Evolutionary conservation across 176 grass and related monocot species (phyloP), one percentile per base, ranked within the genome.

Genomic region (Elymus sibiricus): DNA sequence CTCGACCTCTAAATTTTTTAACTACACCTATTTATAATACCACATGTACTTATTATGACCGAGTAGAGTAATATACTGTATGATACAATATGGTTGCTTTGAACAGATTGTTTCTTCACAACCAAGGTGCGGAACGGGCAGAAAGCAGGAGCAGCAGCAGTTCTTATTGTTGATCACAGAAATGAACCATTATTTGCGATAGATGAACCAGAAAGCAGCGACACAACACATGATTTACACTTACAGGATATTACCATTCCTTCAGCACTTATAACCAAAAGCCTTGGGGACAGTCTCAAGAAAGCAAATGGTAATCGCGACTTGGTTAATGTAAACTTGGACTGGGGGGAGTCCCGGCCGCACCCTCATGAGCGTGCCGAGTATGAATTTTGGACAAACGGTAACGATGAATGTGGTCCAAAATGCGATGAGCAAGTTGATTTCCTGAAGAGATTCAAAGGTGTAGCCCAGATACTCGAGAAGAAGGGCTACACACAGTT

Each of bases 361-460:
- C 87, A 97, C 58, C 95, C 95, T 74, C 86, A 97, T 82, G 92
- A 97, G 39, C 87, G 83, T 70, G 90, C 94, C 5, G 94, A 97
- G 66, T 97, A 94, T 38, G 94, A 97, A 64, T 92, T 97, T 34
- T 97, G 94, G 94, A 94, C 90, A 14, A 97, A 97, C 47, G 87
- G 92, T 34, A 97, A 92, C 25, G 94, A 97, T 73, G 94, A 97
- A 90, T 97, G 94, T 82, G 94, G 94, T 17, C 75, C 94, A 19
- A 97, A 97, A 74, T 97, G 94, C 4, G 47, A 51, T 51, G 0
- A 51, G 0, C 47, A 51, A 0, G 47, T 51, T 51, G 47, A 51
- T 17, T 51, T 51, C 47, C 47, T 51, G 47, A 51, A 51, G 47
- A 51, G 47, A 6, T 51, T 51, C 47, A 51, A 51, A 51, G 15